These are phyloP conservation scores for Raffaelea ambrosiae DNA, from an alignment of 2,329 filamentous ascomycete species.

Conservation along the genomic window DNA sequence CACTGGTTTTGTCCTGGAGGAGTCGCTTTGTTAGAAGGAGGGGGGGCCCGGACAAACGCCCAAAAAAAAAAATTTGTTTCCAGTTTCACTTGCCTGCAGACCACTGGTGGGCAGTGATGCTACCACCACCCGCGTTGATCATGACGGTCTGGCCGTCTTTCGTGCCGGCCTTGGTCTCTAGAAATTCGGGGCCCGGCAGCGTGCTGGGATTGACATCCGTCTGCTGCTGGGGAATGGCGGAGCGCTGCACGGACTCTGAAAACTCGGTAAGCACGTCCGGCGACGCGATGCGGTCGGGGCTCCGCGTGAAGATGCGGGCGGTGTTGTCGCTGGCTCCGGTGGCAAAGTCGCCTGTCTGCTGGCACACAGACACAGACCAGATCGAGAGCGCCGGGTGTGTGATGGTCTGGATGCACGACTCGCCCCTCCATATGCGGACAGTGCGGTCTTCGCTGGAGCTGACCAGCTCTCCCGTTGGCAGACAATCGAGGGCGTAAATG, in stretches of 20 bases:
- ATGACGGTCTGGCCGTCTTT: slow-evolving; percentile 95
- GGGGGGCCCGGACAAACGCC: neutral
- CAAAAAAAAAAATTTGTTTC: neutral
- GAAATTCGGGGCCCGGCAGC: slow-evolving; percentile 78
- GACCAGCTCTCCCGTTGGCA: slow-evolving; percentile 79
- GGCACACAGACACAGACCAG: slow-evolving; percentile 80
- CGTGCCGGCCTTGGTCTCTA: slow-evolving; percentile 74
- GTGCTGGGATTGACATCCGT: slow-evolving; percentile 85
- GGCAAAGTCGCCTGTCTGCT: slow-evolving; percentile 83
- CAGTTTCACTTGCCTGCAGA: slow-evolving; percentile 38
- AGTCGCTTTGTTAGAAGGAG: neutral
- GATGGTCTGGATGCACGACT: slow-evolving; percentile 84
- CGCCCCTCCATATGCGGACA: slow-evolving; percentile 76
- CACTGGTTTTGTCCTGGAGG: slow-evolving; percentile 55
- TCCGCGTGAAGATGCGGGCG: slow-evolving; percentile 75
- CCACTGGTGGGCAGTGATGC: slow-evolving; percentile 83
- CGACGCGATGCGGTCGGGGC: slow-evolving; percentile 59
- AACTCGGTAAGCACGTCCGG: slow-evolving; percentile 63
- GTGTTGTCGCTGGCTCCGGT: slow-evolving; percentile 84
- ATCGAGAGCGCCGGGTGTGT: slow-evolving; percentile 96
- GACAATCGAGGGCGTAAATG: slow-evolving; percentile 73
- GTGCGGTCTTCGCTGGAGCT: slow-evolving; percentile 95
- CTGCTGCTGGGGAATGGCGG: slow-evolving; percentile 81
- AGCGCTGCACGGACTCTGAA: slow-evolving; percentile 71
- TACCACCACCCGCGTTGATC: slow-evolving; percentile 75